Percentiles rank a stretch among this genome's conserved stretches.
Conservation (phyloP, 257 asterid genomes). For the Gardenia jasminoides region DNA sequence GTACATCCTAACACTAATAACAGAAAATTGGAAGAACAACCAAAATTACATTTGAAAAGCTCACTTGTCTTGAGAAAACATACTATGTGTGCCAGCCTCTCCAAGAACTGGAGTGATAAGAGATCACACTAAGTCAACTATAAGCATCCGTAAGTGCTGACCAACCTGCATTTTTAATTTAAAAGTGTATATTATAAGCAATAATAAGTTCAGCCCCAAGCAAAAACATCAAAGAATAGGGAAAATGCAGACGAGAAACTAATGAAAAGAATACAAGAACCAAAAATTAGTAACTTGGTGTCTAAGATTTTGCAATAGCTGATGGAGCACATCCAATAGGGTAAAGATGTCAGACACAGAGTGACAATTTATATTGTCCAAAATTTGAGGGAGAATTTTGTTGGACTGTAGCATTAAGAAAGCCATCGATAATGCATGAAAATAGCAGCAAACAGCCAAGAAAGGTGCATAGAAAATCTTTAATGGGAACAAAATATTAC, state of each 20-base stretch:
- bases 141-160: conserved; percentile 52
- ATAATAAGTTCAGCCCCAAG: background rate
- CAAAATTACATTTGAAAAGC: background rate
- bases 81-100: conserved; percentile 73
- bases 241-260: background rate
- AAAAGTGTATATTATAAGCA: conserved; percentile 5
- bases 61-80: conserved; percentile 8
- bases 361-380: conserved; percentile 60
- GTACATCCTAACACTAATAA: background rate
- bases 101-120: conserved; percentile 85
- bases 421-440: background rate
- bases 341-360: conserved; percentile 70
- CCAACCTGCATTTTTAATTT: conserved; percentile 35
- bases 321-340: conserved; percentile 70
- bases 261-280: background rate
- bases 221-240: conserved; percentile 4
- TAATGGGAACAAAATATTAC: background rate
- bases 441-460: too few species aligned
- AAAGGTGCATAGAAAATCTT: background rate
- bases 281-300: conserved; percentile 46
- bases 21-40: background rate
- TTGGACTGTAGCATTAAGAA: conserved; percentile 36
- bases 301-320: conserved; percentile 42
- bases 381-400: conserved; percentile 36
- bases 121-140: conserved; percentile 82